phyloP scores from a whole-genome alignment of 352 stramenopile genomes.

The Labyrinthula sp. region DNA sequence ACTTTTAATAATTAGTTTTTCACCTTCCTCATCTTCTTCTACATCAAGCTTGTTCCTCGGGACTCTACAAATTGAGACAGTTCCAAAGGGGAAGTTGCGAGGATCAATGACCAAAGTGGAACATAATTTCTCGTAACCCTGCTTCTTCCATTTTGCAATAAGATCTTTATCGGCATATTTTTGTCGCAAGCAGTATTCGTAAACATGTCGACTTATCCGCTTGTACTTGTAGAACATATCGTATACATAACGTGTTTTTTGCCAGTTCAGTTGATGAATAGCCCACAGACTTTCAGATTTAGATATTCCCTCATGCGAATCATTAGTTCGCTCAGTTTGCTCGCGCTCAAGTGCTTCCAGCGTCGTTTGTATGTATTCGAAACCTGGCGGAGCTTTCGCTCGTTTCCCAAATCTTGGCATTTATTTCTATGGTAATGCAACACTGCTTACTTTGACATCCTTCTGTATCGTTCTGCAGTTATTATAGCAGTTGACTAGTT shows the following conservation, averaged over 20 bases:
- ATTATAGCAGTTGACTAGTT: no score
- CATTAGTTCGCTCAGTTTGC: slow-evolving; percentile 86
- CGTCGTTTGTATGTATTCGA: slow-evolving; percentile 75
- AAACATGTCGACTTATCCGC: slow-evolving; percentile 76
- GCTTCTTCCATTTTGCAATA: slow-evolving; percentile 98
- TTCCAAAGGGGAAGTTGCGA: slow-evolving; percentile 97
- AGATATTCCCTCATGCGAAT: slow-evolving; percentile 82
- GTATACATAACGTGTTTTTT: slow-evolving; percentile 90
- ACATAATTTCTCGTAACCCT: slow-evolving; percentile 89
- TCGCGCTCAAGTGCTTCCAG: slow-evolving; percentile 87
- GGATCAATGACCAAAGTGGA: slow-evolving; percentile 94
- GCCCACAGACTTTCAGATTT: slow-evolving; percentile 93
- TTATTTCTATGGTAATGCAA: no score
- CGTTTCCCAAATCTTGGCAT: no score
- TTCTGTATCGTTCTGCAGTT: no score
- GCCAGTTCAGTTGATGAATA: slow-evolving; percentile 97
- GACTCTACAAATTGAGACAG: slow-evolving; percentile 87
- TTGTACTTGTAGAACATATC: slow-evolving; percentile 95
- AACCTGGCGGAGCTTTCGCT: slow-evolving; percentile 52
- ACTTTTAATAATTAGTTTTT: no score
- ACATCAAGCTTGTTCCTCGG: slow-evolving; percentile 58
- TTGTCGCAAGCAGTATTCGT: slow-evolving; percentile 83
- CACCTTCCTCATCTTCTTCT: no score
- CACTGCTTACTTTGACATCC: no score
- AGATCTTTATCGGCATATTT: slow-evolving; percentile 84